Evolutionary conservation across 371 early-diverging fungal genomes (phyloP), one percentile per base, ranked within the genome.

Genomic region (Haplosporangium sp.): DNA sequence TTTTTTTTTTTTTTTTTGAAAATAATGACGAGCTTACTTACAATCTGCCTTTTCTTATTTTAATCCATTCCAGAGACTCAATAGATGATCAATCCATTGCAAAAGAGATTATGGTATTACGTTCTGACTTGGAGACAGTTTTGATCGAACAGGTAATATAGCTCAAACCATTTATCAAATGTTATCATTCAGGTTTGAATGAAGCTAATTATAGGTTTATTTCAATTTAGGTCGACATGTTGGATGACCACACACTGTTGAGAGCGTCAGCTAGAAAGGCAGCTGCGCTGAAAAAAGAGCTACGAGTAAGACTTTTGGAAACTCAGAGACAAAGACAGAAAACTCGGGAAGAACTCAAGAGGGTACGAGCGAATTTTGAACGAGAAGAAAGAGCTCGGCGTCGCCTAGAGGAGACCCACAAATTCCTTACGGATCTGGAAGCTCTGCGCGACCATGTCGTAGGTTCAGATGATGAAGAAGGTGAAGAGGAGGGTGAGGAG

Each of bases 371-470:
- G 11, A 47, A 20, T 56, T 81, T 81, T 72, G 82, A 81, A 38
- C 39, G 82, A 6, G 72, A 81, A 39, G 75, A 81, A 10, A 56
- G 82, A 27, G 69, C 63, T 35, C 71, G 82, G 17, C 71, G 69
- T 34, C 65, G 82, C 13, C 34, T 81, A 37, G 82, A 81, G 60
- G 82, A 75, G 38, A 81, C 75, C 4, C 82, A 81, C 42, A 63
- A 61, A 10, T 81, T 81, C 72, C 63, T 81, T 65, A 75, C 75
- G 2, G 75, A 75, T 50, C 56, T 81, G 39, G 82, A 81, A 44
- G 63, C 82, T 3, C 34, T 81, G 48, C 71, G 82, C 27, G 79
- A 78, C n/a, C 65, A 70, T 45, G 71, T 73, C 7, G 63, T 20
- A 35, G 71, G 65, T 0, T 67, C 69, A 2, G 79, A 63, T n/a